Conservation (phyloP, 2,329 filamentous ascomycete genomes). For the Stromatinia cepivora region DNA sequence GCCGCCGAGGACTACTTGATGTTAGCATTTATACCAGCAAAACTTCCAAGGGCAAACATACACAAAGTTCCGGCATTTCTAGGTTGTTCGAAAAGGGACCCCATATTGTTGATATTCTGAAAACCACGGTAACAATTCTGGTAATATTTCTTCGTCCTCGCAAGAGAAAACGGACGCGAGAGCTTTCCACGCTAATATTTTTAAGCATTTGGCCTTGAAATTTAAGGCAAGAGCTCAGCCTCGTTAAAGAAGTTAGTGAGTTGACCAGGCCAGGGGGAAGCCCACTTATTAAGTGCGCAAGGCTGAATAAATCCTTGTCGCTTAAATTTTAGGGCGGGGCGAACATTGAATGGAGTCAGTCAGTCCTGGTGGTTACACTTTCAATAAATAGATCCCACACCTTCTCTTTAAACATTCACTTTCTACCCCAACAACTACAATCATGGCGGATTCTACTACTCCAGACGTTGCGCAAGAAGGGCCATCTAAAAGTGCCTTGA, state of each 20-base stretch:
- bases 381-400: neutral
- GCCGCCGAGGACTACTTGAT: slow-evolving; percentile 74
- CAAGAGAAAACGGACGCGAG: slow-evolving; percentile 25
- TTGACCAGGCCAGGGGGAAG: neutral
- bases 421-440: slow-evolving; percentile 15
- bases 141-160: slow-evolving; percentile 21
- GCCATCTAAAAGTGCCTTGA: slow-evolving; percentile 62
- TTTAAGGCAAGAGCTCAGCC: slow-evolving; percentile 19
- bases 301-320: slow-evolving; percentile 17
- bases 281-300: slow-evolving; percentile 4
- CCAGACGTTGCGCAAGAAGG: slow-evolving; percentile 32
- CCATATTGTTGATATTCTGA: slow-evolving; percentile 62
- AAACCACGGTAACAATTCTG: slow-evolving; percentile 4
- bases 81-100: slow-evolving; percentile 93
- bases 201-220: slow-evolving; percentile 23
- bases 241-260: slow-evolving; percentile 6
- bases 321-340: slow-evolving; percentile 22
- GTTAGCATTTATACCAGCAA: slow-evolving; percentile 30
- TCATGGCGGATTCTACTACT: slow-evolving; percentile 28
- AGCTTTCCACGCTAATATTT: slow-evolving; percentile 25
- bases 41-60: slow-evolving; percentile 43
- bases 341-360: slow-evolving; percentile 2
- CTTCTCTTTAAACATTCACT: neutral
- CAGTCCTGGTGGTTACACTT: neutral
- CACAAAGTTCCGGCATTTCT: slow-evolving; percentile 89